Percentiles rank a stretch among this genome's conserved stretches.
These are phyloP conservation scores for Phytophthora sansomeana DNA, from an alignment of 352 stramenopile genomes.

Conservation along the genomic window DNA sequence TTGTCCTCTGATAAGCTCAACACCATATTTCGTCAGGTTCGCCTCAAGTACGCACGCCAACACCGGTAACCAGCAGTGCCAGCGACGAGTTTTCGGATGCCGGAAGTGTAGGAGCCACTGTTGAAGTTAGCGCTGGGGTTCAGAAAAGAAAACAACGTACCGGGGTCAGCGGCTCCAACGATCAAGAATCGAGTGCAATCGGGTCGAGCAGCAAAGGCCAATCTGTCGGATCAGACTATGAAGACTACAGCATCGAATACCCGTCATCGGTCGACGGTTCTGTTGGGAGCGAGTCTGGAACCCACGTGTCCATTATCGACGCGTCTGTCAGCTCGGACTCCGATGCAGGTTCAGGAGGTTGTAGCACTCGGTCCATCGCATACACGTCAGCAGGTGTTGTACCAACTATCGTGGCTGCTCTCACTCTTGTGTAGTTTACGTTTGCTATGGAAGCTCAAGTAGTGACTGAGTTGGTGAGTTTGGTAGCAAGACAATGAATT, in stretches of 20 bases:
- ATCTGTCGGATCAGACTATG: not conserved
- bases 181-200: not conserved
- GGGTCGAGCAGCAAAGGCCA: not conserved
- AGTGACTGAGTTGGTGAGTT: not conserved
- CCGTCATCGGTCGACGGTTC: not conserved
- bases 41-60: not conserved
- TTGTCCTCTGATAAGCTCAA: not conserved
- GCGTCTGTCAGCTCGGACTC: not conserved
- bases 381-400: not conserved
- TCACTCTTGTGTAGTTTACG: not conserved
- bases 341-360: constrained; percentile 1
- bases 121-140: not conserved
- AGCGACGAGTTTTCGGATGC: not conserved
- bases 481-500: too few species aligned
- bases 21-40: not conserved
- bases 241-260: constrained; percentile 7
- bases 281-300: not conserved
- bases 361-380: not conserved
- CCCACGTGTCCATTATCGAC: not conserved
- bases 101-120: not conserved
- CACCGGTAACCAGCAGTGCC: not conserved
- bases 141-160: too few species aligned
- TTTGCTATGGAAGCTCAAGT: not conserved
- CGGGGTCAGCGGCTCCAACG: not conserved
- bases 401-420: not conserved